Evolutionary conservation across 148 eudicot species (phyloP).

Genomic region (Vaccinium myrtillus): DNA sequence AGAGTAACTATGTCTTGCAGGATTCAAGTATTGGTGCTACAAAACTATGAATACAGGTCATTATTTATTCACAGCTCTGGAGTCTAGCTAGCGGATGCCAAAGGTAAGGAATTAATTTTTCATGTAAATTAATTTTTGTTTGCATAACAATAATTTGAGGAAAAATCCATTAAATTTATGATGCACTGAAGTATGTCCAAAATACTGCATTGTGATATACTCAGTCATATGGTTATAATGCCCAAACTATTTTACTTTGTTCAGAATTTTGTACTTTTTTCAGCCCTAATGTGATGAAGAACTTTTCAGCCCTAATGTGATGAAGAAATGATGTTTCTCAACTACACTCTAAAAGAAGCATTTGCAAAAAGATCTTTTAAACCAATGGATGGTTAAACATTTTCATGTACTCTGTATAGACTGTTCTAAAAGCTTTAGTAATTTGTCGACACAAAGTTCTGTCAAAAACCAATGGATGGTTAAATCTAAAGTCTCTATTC

Average conservation of each 20-base stretch:
- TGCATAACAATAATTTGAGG: too few relatives aligned
- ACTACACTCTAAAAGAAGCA: too few relatives aligned
- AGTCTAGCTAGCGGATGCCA: background rate
- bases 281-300: background rate
- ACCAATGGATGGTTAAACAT: too few relatives aligned
- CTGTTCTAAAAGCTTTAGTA: too few relatives aligned
- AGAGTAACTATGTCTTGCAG: slow-evolving; percentile 8
- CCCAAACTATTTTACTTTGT: background rate
- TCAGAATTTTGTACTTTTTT: background rate
- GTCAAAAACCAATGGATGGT: background rate
- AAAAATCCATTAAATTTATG: background rate
- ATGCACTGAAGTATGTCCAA: background rate
- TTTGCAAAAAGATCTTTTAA: too few relatives aligned
- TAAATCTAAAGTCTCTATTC: background rate
- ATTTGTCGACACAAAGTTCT: background rate
- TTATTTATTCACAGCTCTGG: background rate
- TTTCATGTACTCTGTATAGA: too few relatives aligned
- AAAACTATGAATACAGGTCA: slow-evolving; percentile 4
- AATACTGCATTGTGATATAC: background rate
- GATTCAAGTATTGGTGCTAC: background rate
- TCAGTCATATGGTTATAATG: background rate
- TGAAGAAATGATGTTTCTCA: too few relatives aligned
- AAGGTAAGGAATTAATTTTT: slow-evolving; percentile 8
- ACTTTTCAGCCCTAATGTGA: too few relatives aligned
- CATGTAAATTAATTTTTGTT: too few relatives aligned